Percentiles rank a stretch among this genome's conserved stretches.
These are phyloP conservation scores for Ascochyta rabiei DNA, from an alignment of 2,329 filamentous ascomycete species.

Conservation along the genomic window DNA sequence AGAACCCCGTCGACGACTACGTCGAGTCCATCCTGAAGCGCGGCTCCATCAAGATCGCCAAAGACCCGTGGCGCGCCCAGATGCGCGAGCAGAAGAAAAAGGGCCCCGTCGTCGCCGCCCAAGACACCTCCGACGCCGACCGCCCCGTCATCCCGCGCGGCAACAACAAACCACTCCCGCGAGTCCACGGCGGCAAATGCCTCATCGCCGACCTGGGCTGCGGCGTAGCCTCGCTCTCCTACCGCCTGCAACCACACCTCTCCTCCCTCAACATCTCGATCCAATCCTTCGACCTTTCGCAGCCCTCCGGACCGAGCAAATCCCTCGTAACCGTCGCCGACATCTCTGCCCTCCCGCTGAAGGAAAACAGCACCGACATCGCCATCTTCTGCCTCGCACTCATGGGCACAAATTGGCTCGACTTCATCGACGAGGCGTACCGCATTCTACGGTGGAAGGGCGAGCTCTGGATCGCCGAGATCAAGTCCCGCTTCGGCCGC, in stretches of 20 bases:
- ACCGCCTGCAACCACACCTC: constrained; percentile 66
- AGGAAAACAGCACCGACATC: constrained; percentile 77
- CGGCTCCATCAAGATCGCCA: constrained; percentile 58
- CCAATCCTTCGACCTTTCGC: constrained; percentile 85
- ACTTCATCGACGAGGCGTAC: constrained; percentile 95
- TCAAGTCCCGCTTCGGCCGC: constrained; percentile 86
- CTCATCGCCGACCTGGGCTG: constrained; percentile 92
- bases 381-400: constrained; percentile 94
- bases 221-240: constrained; percentile 84
- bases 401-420: constrained; percentile 99
- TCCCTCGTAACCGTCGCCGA: constrained; percentile 85
- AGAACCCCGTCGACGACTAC: constrained; percentile 92
- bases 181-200: constrained; percentile 70
- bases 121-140: constrained; percentile 12
- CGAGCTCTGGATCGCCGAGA: constrained; percentile 96
- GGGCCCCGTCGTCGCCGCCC: constrained; percentile 19
- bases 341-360: constrained; percentile 80
- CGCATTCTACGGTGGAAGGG: constrained; percentile 90
- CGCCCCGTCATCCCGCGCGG: constrained; percentile 19
- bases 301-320: constrained; percentile 72
- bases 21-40: constrained; percentile 72
- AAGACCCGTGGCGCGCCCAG: constrained; percentile 48
- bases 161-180: constrained; percentile 64
- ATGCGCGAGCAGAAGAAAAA: constrained; percentile 45
- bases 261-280: constrained; percentile 75